Percentiles rank a stretch among this genome's conserved stretches.
phyloP scores from a whole-genome alignment of 495 filamentous ascomycete species.

The Penicillium odoratum region DNA sequence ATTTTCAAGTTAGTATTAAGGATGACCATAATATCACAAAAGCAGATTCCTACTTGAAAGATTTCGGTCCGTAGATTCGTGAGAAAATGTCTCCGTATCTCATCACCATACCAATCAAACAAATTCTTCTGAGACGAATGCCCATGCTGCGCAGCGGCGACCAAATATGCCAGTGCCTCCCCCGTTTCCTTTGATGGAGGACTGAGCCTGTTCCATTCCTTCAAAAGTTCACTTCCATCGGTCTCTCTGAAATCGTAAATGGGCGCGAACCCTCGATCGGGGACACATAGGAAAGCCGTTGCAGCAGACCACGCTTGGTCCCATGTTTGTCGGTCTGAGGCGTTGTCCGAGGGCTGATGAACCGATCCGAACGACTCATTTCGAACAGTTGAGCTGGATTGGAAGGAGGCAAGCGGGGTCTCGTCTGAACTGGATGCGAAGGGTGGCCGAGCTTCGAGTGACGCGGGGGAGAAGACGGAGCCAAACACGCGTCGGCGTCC shows the following conservation, averaged over 20 bases:
- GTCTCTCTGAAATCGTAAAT: conserved; percentile 24
- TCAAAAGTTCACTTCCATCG: conserved; percentile 31
- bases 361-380: conserved; percentile 16
- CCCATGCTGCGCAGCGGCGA: conserved; percentile 20
- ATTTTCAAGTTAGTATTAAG: conserved; percentile 10
- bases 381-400: conserved; percentile 23
- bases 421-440: conserved; percentile 13
- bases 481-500: conserved; percentile 48
- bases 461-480: conserved; percentile 53
- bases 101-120: conserved; percentile 53
- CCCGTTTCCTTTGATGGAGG: conserved; percentile 34
- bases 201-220: conserved; percentile 32
- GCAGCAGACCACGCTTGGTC: conserved; percentile 69
- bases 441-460: conserved; percentile 28
- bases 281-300: conserved; percentile 61
- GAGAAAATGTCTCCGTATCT: conserved; percentile 53
- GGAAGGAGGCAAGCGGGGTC: conserved; percentile 22
- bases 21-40: background rate
- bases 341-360: conserved; percentile 8
- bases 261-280: conserved; percentile 36
- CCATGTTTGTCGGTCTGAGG: conserved; percentile 59
- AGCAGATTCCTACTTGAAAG: conserved; percentile 31
- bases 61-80: conserved; percentile 41
- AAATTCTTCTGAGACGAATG: conserved; percentile 24
- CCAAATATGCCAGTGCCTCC: conserved; percentile 44